These are phyloP conservation scores for Bigelowiella natans DNA, from an alignment of 78 protist genomes.

Conservation along the genomic window DNA sequence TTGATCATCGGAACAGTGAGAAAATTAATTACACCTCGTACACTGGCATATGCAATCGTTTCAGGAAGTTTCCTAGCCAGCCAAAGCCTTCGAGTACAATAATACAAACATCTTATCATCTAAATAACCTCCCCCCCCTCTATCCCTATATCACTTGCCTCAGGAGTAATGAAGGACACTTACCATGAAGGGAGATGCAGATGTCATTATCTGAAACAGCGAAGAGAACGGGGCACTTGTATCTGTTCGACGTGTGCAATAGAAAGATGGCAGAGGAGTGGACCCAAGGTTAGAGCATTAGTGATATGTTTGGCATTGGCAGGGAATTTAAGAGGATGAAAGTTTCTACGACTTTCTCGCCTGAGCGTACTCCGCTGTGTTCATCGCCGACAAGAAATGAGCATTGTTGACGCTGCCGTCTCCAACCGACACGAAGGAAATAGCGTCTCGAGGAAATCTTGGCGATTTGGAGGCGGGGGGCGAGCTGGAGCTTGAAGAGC, in stretches of 20 bases:
- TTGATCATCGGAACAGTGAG: too few species aligned
- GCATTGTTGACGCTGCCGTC: slow-evolving; percentile 49
- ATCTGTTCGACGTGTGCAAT: slow-evolving; percentile 20
- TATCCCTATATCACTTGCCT: too few species aligned
- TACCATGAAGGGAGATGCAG: slow-evolving; percentile 37
- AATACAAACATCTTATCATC: too few species aligned
- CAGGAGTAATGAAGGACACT: not conserved
- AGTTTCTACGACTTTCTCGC: not conserved
- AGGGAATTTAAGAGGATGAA: too few species aligned
- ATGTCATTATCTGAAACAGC: slow-evolving; percentile 37
- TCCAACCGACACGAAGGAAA: slow-evolving; percentile 36
- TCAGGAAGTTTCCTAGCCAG: not conserved
- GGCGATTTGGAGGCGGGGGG: too few species aligned
- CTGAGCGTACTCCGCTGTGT: not conserved
- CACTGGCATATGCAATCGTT: not conserved
- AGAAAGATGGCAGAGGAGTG: too few species aligned
- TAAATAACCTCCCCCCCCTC: too few species aligned
- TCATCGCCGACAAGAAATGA: slow-evolving; percentile 23
- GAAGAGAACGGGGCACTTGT: slow-evolving; percentile 37
- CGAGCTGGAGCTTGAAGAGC: too few species aligned
- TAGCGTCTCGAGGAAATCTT: not conserved
- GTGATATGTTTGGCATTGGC: too few species aligned
- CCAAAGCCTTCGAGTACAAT: too few species aligned
- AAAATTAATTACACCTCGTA: not conserved
- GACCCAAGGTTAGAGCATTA: too few species aligned